A percentile compares a stretch with the other conserved stretches of the same genome.
These are phyloP conservation scores for Epichloe scottii DNA, from an alignment of 2,329 filamentous ascomycete species.

Conservation along the genomic window DNA sequence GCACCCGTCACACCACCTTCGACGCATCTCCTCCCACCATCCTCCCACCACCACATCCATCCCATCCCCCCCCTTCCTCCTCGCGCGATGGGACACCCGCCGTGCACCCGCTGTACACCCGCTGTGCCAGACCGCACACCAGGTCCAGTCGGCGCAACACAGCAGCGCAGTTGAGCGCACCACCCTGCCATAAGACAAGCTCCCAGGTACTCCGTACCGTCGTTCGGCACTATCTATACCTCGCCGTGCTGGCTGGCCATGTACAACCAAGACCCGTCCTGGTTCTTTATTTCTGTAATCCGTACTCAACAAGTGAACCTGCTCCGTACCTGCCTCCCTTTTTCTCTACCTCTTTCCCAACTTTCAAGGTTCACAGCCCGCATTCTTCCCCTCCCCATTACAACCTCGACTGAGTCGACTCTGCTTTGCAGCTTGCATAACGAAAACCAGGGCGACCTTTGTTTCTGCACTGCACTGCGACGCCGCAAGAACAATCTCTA, in stretches of 20 bases:
- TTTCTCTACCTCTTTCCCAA: background rate
- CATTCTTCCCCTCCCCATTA: background rate
- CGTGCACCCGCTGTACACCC: no score
- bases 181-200: background rate
- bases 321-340: background rate
- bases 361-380: background rate
- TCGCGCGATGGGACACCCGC: no score
- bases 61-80: no score
- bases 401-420: background rate
- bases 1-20: slow-evolving; percentile 4
- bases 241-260: no score
- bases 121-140: no score
- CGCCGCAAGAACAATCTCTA: background rate
- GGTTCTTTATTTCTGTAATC: background rate
- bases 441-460: background rate
- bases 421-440: background rate
- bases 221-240: no score
- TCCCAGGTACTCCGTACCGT: background rate
- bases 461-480: background rate
- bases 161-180: no score
- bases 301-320: no score
- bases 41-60: background rate
- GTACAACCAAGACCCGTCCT: background rate
- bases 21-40: background rate
- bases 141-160: no score